Percentiles rank a stretch among this genome's conserved stretches.
phyloP scores from a whole-genome alignment of 73 alveolate species.

The Paramecium biaurelia region DNA sequence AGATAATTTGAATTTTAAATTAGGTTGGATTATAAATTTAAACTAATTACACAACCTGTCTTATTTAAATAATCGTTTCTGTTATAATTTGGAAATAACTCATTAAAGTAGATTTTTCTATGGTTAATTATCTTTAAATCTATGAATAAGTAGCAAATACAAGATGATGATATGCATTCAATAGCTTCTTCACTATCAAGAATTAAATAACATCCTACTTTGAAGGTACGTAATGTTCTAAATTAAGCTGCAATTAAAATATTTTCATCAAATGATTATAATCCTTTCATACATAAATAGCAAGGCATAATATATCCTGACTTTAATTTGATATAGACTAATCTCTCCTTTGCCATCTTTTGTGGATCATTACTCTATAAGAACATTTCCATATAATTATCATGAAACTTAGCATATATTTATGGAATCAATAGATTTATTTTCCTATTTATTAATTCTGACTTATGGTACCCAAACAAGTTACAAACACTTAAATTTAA shows the following conservation, averaged over 20 bases:
- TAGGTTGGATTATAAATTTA: neutral
- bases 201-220: neutral
- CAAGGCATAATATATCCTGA: slow-evolving; percentile 36
- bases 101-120: neutral
- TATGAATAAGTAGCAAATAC: neutral
- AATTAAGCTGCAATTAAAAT: slow-evolving; percentile 10
- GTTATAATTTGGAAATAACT: neutral
- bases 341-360: neutral
- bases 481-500: slow-evolving; percentile 35
- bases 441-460: slow-evolving; percentile 34
- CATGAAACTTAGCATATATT: slow-evolving; percentile 8
- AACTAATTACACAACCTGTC: neutral
- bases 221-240: neutral
- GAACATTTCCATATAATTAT: neutral
- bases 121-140: neutral
- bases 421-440: neutral
- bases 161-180: neutral
- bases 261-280: neutral
- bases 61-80: neutral
- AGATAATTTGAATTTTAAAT: neutral
- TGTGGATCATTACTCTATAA: neutral
- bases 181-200: neutral
- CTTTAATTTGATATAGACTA: neutral
- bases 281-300: neutral
- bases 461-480: slow-evolving; percentile 47